A percentile compares a stretch with the other conserved stretches of the same genome.
Evolutionary conservation across 352 stramenopile genomes (phyloP).

Genomic region (Globisporangium emineosum): DNA sequence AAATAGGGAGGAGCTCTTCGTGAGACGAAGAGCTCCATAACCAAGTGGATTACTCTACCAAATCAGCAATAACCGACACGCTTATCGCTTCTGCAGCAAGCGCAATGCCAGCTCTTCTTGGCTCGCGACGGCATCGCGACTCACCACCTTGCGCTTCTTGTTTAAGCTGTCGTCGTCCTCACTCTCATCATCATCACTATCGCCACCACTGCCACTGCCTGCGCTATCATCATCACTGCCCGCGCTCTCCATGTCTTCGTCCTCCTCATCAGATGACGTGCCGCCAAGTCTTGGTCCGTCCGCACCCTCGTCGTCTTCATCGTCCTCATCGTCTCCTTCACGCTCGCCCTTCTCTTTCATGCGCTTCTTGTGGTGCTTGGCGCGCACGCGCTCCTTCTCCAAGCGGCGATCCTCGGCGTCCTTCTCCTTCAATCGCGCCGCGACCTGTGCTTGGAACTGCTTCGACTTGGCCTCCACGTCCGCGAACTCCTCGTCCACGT

Average conservation of each 20-base stretch:
- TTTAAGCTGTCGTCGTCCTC: constrained; percentile 17
- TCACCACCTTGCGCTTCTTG: constrained; percentile 40
- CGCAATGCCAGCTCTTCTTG: constrained; percentile 81
- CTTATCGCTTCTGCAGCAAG: constrained; percentile 65
- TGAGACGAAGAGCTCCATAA: background rate
- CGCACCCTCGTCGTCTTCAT: constrained; percentile 19
- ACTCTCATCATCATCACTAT: constrained; percentile 12
- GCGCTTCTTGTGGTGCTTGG: constrained; percentile 89
- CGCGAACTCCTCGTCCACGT: constrained; percentile 39
- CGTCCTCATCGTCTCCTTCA: constrained; percentile 41
- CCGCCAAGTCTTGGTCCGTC: constrained; percentile 28
- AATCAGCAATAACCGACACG: background rate
- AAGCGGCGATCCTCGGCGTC: constrained; percentile 72
- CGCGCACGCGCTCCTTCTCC: constrained; percentile 85
- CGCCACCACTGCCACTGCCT: constrained; percentile 8
- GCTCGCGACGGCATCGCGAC: constrained; percentile 40
- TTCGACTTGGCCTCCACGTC: constrained; percentile 68
- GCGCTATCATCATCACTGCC: constrained; percentile 24
- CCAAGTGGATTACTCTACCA: background rate
- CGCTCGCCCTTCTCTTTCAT: constrained; percentile 81
- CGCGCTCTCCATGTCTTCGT: constrained; percentile 23
- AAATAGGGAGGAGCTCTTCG: background rate
- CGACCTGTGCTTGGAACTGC: constrained; percentile 61
- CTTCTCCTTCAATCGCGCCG: constrained; percentile 69
- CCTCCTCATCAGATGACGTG: constrained; percentile 28